These are phyloP conservation scores for Blastomyces emzantsi DNA, from an alignment of 2,329 filamentous ascomycete species.

Conservation along the genomic window DNA sequence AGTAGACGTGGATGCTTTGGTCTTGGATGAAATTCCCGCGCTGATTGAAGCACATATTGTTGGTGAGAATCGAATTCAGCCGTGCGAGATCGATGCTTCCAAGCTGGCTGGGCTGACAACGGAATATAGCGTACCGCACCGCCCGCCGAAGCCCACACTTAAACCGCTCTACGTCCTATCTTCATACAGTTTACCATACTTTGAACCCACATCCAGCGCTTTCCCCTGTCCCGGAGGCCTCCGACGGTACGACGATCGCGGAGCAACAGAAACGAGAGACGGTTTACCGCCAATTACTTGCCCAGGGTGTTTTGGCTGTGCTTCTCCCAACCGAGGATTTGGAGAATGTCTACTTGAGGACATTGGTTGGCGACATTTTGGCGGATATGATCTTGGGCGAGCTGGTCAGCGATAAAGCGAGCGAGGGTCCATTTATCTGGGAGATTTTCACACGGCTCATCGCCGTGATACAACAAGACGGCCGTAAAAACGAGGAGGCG, in stretches of 20 bases:
- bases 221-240: slow-evolving; percentile 59
- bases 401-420: slow-evolving; percentile 66
- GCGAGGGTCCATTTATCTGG: slow-evolving; percentile 83
- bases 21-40: slow-evolving; percentile 81
- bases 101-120: slow-evolving; percentile 18
- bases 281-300: slow-evolving; percentile 78
- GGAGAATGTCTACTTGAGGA: slow-evolving; percentile 73
- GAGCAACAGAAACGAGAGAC: slow-evolving; percentile 68
- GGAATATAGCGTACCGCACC: slow-evolving; percentile 58
- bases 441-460: slow-evolving; percentile 68
- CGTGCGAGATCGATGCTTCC: neutral
- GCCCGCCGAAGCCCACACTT: slow-evolving; percentile 51
- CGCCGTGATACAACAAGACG: slow-evolving; percentile 33
- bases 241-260: slow-evolving; percentile 42
- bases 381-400: slow-evolving; percentile 85
- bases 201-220: slow-evolving; percentile 72
- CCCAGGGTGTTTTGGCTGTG: slow-evolving; percentile 69
- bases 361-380: slow-evolving; percentile 77
- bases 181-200: slow-evolving; percentile 70
- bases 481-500: slow-evolving; percentile 25
- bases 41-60: slow-evolving; percentile 70
- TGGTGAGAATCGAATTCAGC: slow-evolving; percentile 26
- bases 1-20: slow-evolving; percentile 70
- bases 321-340: slow-evolving; percentile 88
- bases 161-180: slow-evolving; percentile 52